A percentile compares a stretch with the other conserved stretches of the same genome.
Evolutionary conservation across 352 stramenopile species (phyloP).

Genomic region (Globisporangium orthogonon): DNA sequence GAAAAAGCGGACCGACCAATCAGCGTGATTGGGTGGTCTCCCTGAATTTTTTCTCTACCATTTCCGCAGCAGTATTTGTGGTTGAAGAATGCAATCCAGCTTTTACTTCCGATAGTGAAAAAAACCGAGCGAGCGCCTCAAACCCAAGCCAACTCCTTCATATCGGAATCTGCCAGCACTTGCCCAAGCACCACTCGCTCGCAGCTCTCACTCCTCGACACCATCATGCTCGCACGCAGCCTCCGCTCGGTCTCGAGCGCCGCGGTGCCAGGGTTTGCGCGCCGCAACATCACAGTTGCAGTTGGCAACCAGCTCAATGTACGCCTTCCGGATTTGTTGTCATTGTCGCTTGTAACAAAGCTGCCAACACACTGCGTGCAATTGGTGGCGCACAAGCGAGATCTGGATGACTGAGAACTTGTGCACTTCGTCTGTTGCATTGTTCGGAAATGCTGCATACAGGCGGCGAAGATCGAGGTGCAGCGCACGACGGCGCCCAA

Average conservation of each 20-base stretch:
- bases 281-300: conserved; percentile 19
- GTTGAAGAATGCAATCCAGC: too few relatives aligned
- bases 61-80: too few relatives aligned
- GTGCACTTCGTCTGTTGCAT: not conserved
- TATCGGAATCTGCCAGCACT: conserved; percentile 5
- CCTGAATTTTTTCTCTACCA: too few relatives aligned
- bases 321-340: not conserved
- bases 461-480: conserved; percentile 12
- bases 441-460: not conserved
- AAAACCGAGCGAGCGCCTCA: not conserved
- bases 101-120: not conserved
- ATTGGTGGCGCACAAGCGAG: not conserved
- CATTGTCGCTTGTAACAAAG: not conserved
- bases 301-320: conserved; percentile 26
- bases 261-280: not conserved
- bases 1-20: conserved; percentile 1
- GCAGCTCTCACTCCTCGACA: not conserved
- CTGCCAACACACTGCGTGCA: not conserved
- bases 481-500: conserved; percentile 7
- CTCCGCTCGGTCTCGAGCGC: conserved; percentile 9
- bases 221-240: conserved; percentile 10
- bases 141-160: conserved; percentile 3
- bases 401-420: not conserved
- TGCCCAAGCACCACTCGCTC: not conserved
- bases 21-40: not conserved